These are phyloP conservation scores for Nitzschia sp. DNA, from an alignment of 108 stramenopile genomes.

Conservation along the genomic window DNA sequence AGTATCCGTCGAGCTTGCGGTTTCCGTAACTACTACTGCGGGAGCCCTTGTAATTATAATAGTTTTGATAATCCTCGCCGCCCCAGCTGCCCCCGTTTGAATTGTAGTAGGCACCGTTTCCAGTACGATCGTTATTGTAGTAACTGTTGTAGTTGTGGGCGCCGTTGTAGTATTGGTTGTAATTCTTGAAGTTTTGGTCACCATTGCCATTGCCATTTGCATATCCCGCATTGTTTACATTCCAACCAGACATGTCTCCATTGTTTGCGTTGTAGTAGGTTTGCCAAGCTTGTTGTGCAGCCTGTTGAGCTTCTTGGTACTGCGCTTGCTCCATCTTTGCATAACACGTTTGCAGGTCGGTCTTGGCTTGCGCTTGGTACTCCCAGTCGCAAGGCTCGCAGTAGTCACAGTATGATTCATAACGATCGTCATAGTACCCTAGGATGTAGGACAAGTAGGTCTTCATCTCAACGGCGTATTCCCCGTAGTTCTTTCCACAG, in stretches of 20 bases:
- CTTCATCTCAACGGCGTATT: conserved; percentile 80
- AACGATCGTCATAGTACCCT: conserved; percentile 51
- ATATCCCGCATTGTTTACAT: neutral
- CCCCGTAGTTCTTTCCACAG: conserved; percentile 82
- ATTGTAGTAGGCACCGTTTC: conserved; percentile 6
- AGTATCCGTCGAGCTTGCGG: too few relatives aligned
- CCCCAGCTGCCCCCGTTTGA: neutral
- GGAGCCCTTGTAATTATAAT: too few relatives aligned
- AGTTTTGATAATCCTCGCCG: neutral
- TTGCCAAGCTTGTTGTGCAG: conserved; percentile 13
- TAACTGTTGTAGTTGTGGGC: conserved; percentile 13
- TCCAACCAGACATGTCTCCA: conserved; percentile 17
- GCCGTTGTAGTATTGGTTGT: conserved; percentile 20
- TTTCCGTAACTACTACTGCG: too few relatives aligned
- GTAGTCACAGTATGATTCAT: conserved; percentile 72
- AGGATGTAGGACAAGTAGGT: conserved; percentile 63
- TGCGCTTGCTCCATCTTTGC: neutral
- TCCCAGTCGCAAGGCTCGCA: conserved; percentile 55
- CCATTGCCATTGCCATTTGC: neutral
- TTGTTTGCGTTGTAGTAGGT: conserved; percentile 30
- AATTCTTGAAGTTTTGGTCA: conserved; percentile 2
- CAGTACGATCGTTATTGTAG: too few relatives aligned
- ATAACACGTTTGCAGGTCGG: conserved; percentile 13
- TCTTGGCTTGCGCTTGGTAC: conserved; percentile 10
- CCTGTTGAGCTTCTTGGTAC: conserved; percentile 8